phyloP scores from a whole-genome alignment of 23 red algal species.

The Gracilariopsis chorda region DNA sequence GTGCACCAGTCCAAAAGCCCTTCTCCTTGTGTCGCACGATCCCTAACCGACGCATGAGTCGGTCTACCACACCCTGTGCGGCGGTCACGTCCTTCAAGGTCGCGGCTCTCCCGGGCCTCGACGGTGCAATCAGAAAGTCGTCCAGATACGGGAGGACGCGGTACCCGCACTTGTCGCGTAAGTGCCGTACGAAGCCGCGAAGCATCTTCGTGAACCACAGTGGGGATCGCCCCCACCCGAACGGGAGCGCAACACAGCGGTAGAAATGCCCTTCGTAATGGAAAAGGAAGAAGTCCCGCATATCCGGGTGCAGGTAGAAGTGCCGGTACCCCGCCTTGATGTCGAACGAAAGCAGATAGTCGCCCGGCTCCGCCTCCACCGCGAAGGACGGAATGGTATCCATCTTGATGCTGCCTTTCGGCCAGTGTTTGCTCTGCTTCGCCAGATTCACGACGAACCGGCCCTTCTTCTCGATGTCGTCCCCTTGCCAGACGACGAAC shows the following conservation, averaged over 20 bases:
- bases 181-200: background rate
- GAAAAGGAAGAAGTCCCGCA: conserved; percentile 32
- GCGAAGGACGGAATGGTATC: conserved; percentile 13
- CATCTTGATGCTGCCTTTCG: conserved; percentile 1
- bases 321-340: background rate
- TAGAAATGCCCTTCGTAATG: background rate
- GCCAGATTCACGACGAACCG: conserved; percentile 1
- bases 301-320: background rate
- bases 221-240: conserved; percentile 18
- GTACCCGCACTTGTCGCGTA: background rate
- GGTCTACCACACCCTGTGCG: background rate
- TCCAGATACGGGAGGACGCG: background rate
- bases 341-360: background rate
- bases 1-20: background rate
- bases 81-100: background rate
- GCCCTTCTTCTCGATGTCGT: conserved; percentile 2
- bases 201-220: background rate
- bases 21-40: background rate
- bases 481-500: background rate
- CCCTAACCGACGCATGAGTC: background rate
- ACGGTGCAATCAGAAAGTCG: conserved; percentile 9
- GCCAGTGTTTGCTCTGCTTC: background rate
- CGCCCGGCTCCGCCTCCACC: background rate
- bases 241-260: conserved; percentile 1
- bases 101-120: background rate